Conservation (phyloP, 495 filamentous ascomycete species). For the Astrothelium subdiscretum region DNA sequence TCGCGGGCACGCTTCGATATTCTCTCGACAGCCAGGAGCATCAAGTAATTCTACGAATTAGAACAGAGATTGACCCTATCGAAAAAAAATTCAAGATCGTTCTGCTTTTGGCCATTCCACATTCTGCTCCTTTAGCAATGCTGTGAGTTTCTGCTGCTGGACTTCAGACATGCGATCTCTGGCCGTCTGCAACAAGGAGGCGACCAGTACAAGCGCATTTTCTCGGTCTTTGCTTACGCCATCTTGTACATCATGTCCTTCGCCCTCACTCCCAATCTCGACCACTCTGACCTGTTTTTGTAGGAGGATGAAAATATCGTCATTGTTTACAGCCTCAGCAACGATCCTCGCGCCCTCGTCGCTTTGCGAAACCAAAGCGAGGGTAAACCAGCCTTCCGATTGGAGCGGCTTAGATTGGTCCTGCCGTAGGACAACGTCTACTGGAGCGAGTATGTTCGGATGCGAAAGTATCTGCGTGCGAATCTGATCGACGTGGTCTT, state of each 20-base stretch:
- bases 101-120: not conserved
- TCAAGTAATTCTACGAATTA: not conserved
- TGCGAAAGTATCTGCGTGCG: not conserved
- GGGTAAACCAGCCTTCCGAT: not conserved
- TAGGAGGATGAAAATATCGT: not conserved
- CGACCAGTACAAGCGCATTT: not conserved
- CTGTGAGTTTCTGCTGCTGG: not conserved
- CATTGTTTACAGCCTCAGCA: not conserved
- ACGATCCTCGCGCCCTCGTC: not conserved
- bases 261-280: not conserved
- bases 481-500: not conserved
- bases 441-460: not conserved
- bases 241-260: not conserved
- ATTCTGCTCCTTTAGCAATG: not conserved
- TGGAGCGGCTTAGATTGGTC: not conserved
- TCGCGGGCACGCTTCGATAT: too few relatives aligned
- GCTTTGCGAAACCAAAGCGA: not conserved
- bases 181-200: not conserved
- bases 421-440: not conserved
- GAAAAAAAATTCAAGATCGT: not conserved
- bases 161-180: not conserved
- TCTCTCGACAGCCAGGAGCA: too few relatives aligned
- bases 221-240: not conserved
- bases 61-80: not conserved
- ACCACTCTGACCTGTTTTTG: not conserved